phyloP scores from a whole-genome alignment of 768 basidiomycete genomes.

The Cantharellus anzutake region DNA sequence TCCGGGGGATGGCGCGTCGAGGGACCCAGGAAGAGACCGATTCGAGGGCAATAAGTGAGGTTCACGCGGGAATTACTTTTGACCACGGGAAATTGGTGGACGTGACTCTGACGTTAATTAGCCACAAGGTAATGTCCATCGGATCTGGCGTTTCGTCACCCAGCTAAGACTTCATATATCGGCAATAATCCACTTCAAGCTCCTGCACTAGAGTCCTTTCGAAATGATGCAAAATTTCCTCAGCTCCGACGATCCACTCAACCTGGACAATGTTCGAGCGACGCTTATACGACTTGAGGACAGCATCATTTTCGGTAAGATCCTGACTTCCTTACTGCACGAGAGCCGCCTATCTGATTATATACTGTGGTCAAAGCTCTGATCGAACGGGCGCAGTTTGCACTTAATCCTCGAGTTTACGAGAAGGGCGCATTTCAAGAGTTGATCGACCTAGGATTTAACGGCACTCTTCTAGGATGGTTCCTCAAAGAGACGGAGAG shows the following conservation, averaged over 20 bases:
- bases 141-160: no score
- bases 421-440: constrained; percentile 60
- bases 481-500: constrained; percentile 88
- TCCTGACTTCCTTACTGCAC: not conserved
- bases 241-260: constrained; percentile 54
- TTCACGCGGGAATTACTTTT: no score
- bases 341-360: not conserved
- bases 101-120: no score
- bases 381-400: constrained; percentile 95
- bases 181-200: not conserved
- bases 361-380: constrained; percentile 26
- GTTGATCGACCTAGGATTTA: constrained; percentile 49
- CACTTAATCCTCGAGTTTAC: constrained; percentile 83
- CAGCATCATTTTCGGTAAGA: constrained; percentile 78
- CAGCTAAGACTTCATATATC: no score
- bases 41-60: no score
- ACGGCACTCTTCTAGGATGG: constrained; percentile 93
- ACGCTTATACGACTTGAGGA: constrained; percentile 86
- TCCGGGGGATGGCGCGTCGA: no score
- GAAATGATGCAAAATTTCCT: constrained; percentile 38
- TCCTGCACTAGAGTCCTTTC: not conserved
- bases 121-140: no score
- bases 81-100: no score
- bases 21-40: no score
- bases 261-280: constrained; percentile 71